Evolutionary conservation across 2,329 filamentous ascomycete species (phyloP).

Genomic region (Cladorrhinum sp.): DNA sequence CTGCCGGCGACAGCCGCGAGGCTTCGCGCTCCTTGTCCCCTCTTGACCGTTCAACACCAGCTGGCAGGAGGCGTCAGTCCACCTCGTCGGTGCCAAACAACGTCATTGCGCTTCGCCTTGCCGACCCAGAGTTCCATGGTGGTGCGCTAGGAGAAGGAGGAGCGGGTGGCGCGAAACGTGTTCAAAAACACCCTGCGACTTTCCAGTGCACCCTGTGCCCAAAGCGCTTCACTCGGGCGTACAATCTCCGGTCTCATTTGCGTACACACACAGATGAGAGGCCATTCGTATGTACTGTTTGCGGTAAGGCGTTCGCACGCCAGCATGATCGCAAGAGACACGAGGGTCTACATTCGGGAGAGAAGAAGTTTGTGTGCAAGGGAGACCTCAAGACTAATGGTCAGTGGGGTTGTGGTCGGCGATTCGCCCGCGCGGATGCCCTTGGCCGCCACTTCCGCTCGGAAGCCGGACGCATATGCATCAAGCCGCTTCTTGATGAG

Average conservation of each 20-base stretch:
- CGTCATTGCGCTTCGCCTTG: conserved; percentile 80
- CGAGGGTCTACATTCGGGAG: conserved; percentile 90
- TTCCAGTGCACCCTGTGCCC: conserved; percentile 94
- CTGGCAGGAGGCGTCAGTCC: conserved; percentile 56
- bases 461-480: conserved; percentile 92
- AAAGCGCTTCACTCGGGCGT: conserved; percentile 93
- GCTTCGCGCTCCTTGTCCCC: conserved; percentile 58
- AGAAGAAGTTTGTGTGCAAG: conserved; percentile 98
- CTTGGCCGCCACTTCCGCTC: conserved; percentile 92
- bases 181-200: conserved; percentile 95
- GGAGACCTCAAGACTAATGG: conserved; percentile 80
- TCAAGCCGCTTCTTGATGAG: conserved; percentile 94
- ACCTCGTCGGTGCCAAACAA: conserved; percentile 62
- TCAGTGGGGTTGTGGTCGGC: conserved; percentile 87
- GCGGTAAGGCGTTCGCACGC: conserved; percentile 93
- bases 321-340: conserved; percentile 97
- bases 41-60: conserved; percentile 48
- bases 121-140: conserved; percentile 79
- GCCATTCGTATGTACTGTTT: conserved; percentile 95
- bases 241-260: conserved; percentile 92
- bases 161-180: conserved; percentile 65
- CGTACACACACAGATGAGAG: conserved; percentile 96
- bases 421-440: conserved; percentile 93
- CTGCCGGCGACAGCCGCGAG: conserved; percentile 46
- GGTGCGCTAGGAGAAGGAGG: conserved; percentile 50